phyloP scores from a whole-genome alignment of 768 basidiomycete genomes.

The Naganishia onofrii region DNA sequence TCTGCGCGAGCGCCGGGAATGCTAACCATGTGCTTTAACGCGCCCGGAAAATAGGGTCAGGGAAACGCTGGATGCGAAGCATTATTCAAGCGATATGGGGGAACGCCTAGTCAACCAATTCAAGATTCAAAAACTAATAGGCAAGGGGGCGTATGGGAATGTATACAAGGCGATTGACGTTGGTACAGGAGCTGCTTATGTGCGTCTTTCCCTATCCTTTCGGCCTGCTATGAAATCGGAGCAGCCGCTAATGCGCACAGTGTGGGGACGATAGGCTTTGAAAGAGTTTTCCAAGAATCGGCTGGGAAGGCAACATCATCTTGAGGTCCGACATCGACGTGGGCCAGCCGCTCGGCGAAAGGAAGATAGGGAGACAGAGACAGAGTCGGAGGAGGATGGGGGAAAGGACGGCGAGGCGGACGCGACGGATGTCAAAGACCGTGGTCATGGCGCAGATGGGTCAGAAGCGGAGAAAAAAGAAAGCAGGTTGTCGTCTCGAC shows the following conservation, averaged over 20 bases:
- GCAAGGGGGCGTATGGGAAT: constrained; percentile 51
- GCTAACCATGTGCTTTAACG: too few species aligned
- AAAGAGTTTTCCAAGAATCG: constrained; percentile 53
- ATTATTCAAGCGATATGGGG: constrained; percentile 44
- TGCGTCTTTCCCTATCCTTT: constrained; percentile 31
- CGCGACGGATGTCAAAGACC: too few species aligned
- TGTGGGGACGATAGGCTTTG: constrained; percentile 42
- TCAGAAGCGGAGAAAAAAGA: too few species aligned
- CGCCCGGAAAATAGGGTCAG: constrained; percentile 5
- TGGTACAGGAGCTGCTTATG: constrained; percentile 49
- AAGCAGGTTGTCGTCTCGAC: background rate
- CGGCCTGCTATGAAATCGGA: background rate
- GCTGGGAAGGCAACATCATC: constrained; percentile 42
- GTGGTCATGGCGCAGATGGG: too few species aligned
- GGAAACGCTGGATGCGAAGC: constrained; percentile 46
- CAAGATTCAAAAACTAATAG: constrained; percentile 46
- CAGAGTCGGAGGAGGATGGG: background rate
- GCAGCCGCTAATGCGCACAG: background rate
- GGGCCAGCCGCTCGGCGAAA: background rate
- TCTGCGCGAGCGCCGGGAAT: too few species aligned
- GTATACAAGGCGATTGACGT: constrained; percentile 51
- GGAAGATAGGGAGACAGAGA: background rate
- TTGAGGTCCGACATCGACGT: constrained; percentile 7
- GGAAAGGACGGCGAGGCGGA: too few species aligned
- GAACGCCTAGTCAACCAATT: constrained; percentile 50